Percentiles rank a stretch among this genome's conserved stretches.
Evolutionary conservation across 768 basidiomycete genomes (phyloP).

Genomic region (Termitomyces sp.): DNA sequence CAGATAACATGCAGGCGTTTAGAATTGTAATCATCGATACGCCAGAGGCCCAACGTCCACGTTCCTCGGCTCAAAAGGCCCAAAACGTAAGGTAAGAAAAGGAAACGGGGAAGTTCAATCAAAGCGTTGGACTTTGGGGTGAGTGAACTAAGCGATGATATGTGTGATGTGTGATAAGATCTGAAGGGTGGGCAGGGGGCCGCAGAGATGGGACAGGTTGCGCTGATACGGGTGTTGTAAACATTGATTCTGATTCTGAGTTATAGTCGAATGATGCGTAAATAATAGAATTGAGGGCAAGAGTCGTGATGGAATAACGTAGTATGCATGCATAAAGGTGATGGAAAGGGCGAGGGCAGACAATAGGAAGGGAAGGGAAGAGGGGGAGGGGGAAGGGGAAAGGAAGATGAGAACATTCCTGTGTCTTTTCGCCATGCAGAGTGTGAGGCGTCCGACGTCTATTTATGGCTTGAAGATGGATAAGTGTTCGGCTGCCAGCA

Average conservation of each 20-base stretch:
- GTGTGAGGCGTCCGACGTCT: not conserved
- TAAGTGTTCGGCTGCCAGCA: not conserved
- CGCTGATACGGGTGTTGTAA: not conserved
- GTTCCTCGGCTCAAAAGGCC: not conserved
- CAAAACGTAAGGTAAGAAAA: not conserved
- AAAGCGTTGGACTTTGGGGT: not conserved
- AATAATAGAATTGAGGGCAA: not conserved
- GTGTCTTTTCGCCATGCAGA: not conserved
- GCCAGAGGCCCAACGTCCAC: not conserved
- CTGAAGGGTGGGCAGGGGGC: not conserved
- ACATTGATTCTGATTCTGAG: not conserved
- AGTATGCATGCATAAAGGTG: not conserved
- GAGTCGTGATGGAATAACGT: slow-evolving; percentile 2
- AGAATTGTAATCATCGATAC: not conserved
- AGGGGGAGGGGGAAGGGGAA: not conserved
- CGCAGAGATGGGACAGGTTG: not conserved
- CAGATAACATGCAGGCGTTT: not conserved
- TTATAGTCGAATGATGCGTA: not conserved
- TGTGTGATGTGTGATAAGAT: not conserved
- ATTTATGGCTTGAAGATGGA: not conserved
- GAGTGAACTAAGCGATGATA: not conserved
- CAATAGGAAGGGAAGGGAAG: not conserved
- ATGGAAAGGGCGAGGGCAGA: not conserved
- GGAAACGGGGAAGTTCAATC: not conserved
- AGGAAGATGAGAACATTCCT: not conserved